Conservation (phyloP, 2,329 filamentous ascomycete genomes). For the Arthrocladium fulminans region DNA sequence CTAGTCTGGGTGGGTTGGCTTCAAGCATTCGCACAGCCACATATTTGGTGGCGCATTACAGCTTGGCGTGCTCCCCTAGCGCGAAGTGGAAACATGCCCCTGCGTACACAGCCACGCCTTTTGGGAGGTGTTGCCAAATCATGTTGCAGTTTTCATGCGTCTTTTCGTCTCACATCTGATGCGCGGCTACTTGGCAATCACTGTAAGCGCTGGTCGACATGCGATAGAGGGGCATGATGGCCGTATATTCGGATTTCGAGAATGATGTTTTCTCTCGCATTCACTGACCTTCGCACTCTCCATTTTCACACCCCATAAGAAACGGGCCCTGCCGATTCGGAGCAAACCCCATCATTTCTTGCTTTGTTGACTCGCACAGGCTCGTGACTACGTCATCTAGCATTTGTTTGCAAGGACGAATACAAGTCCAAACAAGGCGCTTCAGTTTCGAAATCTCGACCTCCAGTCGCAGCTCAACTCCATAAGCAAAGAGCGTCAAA, state of each 20-base stretch:
- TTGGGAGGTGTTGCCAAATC: neutral
- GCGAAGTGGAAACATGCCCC: too few species aligned
- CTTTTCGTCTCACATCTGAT: neutral
- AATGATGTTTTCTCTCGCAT: neutral
- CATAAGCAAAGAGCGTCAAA: neutral
- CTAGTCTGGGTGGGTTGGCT: too few species aligned
- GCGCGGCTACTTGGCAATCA: neutral
- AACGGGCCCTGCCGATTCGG: too few species aligned
- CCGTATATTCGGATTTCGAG: neutral
- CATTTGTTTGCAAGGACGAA: neutral
- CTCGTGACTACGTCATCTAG: neutral
- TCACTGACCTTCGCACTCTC: neutral
- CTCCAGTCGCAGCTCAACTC: neutral
- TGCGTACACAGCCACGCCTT: conserved; percentile 1
- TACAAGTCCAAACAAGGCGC: neutral
- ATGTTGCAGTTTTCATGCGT: neutral
- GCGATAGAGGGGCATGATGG: conserved; percentile 6
- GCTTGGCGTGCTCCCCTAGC: too few species aligned
- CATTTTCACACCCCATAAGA: neutral
- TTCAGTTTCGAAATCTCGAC: neutral
- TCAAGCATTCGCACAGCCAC: too few species aligned
- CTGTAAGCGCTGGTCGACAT: neutral
- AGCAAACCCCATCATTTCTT: too few species aligned
- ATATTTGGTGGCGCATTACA: too few species aligned
- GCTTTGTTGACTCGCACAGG: too few species aligned